Base-by-base conservation (phyloP, 2,329 filamentous ascomycete genomes). In the Ophiostoma ips region DNA sequence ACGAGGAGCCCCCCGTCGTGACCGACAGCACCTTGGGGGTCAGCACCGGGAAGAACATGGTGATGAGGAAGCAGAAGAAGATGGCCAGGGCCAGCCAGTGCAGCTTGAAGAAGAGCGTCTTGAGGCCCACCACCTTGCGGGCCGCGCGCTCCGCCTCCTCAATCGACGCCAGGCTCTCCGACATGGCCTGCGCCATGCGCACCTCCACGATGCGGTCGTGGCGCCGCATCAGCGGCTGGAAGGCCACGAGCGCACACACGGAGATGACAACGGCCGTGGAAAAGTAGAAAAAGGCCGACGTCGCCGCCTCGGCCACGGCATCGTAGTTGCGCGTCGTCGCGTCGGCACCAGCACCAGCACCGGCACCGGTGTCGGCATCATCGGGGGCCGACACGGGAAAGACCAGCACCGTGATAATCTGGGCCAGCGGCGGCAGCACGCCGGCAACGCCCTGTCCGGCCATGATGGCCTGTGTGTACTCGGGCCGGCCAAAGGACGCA, bases 401-500 rank as follows among this genome's bases (percentile, higher is more conserved):
- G 33, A 79, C 75, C 11, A 95, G 71, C 12, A 94, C 88, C 1
- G 86, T 84, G 41, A 85, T 64, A 57, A 96, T 90, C 65, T 96
- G 89, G 1, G 87, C 86, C 45, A 94, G 72, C 45, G 86, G 83
- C 0, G 92, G 92, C 3, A 96, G 70, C 10, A 98, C 89, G 30
- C 92, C 92, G 0, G 92, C 89, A 4, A 98, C 73, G 31, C 83
- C 90, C 65, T 98, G 92, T 1, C 92, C 92, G 3, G 83, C 81
- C 89, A 98, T 96, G 64, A 96, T 88, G 21, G 84, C 90, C 66
- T 96, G 90, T 50, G 87, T 95, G 64, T 96, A 98, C 64, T 92
- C 86, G 18, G 83, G 78, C 48, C 85, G 73, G 34, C 83, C 87
- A 60, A 95, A 96, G 48, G 86, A 83, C 3, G 85, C 79, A 3